Evolutionary conservation across 176 grass and related monocot species (phyloP), one percentile per base, ranked within the genome.

Genomic region (Aegilops umbellulata): DNA sequence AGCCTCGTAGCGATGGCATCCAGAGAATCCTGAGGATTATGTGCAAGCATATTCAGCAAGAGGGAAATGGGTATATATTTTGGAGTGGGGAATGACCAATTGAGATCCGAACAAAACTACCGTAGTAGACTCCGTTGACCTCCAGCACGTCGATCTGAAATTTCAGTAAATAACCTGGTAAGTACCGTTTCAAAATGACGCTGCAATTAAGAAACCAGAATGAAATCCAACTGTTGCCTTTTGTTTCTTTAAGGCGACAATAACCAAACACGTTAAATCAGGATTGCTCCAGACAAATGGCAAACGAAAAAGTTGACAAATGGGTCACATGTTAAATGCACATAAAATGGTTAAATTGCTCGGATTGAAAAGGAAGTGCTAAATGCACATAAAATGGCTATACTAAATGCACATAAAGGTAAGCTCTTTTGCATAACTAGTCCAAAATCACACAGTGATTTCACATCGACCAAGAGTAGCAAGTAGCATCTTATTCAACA

Each of bases 121-220:
- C 97, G 76, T 95, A 98, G 57, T 95, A 95, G 60, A 94, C 84
- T 82, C 96, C 93, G 44, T 95, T 92, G 4, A 98, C 93, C 81
- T 98, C 93, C 15, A 98, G 86, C 79, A 98, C 93, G 73, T 98
- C 96, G 81, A 98, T 98, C 96, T 98, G 82, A n/a, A 91, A 71
- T 67, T 32, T 86, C 4, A 69, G 86, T 11, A 66, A 84, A 83
- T 47, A 71, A 61, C 16, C 80, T 64, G 44, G 16, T 91, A 69
- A 91, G 69, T 41, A 67, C 16, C 46, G 51, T 65, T 62, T 61
- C 23, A 67, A 81, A 76, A 11, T 34, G 70, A 69, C 20, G 8
- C 64, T 5, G 13, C 47, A 70, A 7, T 32, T 55, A n/a, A 19
- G 72, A 83, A 69, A 88, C 49, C 72, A 75, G 8, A 86, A 41